phyloP scores from a whole-genome alignment of 371 early-diverging fungal species.

The Apophysomyces ossiformis region DNA sequence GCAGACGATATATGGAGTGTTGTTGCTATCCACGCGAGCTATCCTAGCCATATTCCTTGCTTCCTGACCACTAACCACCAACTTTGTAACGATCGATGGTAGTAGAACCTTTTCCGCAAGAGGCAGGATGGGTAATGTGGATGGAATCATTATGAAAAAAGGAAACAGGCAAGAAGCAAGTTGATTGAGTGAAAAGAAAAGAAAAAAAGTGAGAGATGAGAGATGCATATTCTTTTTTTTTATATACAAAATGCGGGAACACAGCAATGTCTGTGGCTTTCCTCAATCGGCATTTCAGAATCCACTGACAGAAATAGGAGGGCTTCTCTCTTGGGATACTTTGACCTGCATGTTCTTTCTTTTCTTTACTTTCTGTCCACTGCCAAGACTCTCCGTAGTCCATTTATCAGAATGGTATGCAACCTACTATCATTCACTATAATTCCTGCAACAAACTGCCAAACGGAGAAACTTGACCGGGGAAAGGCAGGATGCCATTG shows the following conservation, averaged over 20 bases:
- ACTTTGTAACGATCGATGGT: conserved; percentile 34
- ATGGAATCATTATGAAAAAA: conserved; percentile 8
- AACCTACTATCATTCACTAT: background rate
- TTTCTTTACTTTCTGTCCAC: background rate
- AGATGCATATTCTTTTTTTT: conserved; percentile 3
- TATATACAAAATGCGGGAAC: conserved; percentile 8
- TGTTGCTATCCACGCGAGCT: too few species aligned
- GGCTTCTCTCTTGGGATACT: conserved; percentile 2
- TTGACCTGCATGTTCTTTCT: conserved; percentile 1
- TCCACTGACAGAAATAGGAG: conserved; percentile 4
- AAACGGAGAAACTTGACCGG: background rate
- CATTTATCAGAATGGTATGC: background rate
- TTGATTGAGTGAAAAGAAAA: background rate
- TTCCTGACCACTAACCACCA: conserved; percentile 24
- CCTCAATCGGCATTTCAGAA: conserved; percentile 11
- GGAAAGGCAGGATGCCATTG: conserved; percentile 6
- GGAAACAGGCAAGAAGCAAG: background rate
- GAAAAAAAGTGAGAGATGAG: background rate
- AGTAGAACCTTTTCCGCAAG: conserved; percentile 32
- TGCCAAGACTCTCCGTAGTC: conserved; percentile 7
- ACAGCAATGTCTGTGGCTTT: conserved; percentile 7
- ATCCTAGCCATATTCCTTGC: conserved; percentile 12
- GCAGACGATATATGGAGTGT: conserved; percentile 30
- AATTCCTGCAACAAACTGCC: background rate
- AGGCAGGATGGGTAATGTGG: conserved; percentile 30